A percentile compares a stretch with the other conserved stretches of the same genome.
Conservation (phyloP, 345 rosid species). For the Nasturtium officinale region DNA sequence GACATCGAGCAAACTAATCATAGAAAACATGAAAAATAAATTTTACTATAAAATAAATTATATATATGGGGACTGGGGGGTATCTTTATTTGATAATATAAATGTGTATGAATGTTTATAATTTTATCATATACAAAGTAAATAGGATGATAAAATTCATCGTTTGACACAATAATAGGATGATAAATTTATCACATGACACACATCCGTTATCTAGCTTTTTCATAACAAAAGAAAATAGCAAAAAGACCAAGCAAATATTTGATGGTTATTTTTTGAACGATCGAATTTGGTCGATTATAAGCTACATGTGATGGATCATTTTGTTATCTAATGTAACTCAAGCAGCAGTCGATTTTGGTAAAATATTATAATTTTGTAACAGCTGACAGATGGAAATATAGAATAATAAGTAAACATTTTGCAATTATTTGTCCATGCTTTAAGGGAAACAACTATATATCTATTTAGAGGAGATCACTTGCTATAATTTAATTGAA, state of each 20-base stretch:
- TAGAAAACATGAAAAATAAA: not conserved
- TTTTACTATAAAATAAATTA: not conserved
- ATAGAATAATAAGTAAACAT: not conserved
- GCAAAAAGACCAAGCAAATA: too few species aligned
- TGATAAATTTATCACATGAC: too few species aligned
- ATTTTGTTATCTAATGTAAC: too few species aligned
- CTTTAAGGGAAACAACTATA: not conserved
- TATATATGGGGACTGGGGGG: not conserved
- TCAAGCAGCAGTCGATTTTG: not conserved
- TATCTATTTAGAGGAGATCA: constrained; percentile 6
- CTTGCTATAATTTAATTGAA: not conserved
- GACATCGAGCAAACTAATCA: not conserved
- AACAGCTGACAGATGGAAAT: not conserved
- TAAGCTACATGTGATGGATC: not conserved
- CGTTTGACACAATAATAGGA: too few species aligned
- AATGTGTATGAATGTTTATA: not conserved
- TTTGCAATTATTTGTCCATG: not conserved
- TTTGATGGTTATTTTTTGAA: too few species aligned
- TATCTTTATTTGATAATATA: too few species aligned
- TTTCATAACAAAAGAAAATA: too few species aligned
- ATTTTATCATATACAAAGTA: not conserved
- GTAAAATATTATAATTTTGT: not conserved
- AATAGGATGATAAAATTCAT: not conserved
- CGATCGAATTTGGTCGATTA: too few species aligned
- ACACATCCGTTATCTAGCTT: too few species aligned